Evolutionary conservation across 192 early-diverging fungal genomes (phyloP).

Genomic region (Dissophora ornata): DNA sequence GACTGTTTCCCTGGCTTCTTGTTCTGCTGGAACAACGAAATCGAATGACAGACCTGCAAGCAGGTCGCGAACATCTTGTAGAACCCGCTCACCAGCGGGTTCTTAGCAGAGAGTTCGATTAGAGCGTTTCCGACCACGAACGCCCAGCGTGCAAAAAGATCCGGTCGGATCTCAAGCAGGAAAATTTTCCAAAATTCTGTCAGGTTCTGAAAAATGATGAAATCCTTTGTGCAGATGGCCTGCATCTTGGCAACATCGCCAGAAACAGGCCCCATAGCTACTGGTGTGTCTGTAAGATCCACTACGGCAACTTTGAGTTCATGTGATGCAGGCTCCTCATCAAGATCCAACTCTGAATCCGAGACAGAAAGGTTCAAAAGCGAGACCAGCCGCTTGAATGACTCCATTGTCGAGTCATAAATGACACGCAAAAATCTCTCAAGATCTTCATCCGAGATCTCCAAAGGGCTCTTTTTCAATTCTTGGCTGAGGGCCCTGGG

Average conservation of each 20-base stretch:
- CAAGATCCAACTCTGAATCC: slow-evolving; percentile 49
- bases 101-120: slow-evolving; percentile 60
- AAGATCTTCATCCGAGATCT: slow-evolving; percentile 14
- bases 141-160: slow-evolving; percentile 69
- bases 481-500: slow-evolving; percentile 19
- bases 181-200: slow-evolving; percentile 71
- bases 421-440: slow-evolving; percentile 21
- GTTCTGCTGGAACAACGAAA: slow-evolving; percentile 40
- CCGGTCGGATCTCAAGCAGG: slow-evolving; percentile 51
- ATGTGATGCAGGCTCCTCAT: slow-evolving; percentile 47
- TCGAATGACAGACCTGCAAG: slow-evolving; percentile 56
- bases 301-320: background rate
- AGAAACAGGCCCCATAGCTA: slow-evolving; percentile 34
- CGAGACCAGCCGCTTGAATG: slow-evolving; percentile 33
- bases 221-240: slow-evolving; percentile 71
- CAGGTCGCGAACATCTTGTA: slow-evolving; percentile 72
- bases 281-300: background rate
- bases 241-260: slow-evolving; percentile 63
- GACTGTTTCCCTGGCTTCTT: background rate
- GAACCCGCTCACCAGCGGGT: slow-evolving; percentile 79
- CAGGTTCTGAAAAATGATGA: slow-evolving; percentile 75
- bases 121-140: slow-evolving; percentile 62
- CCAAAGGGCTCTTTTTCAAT: slow-evolving; percentile 14
- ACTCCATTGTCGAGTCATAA: slow-evolving; percentile 43
- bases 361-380: slow-evolving; percentile 49